Percentiles rank a stretch among this genome's conserved stretches.
Conservation (phyloP, 2,329 filamentous ascomycete species). For the Bipolaris victoriae region DNA sequence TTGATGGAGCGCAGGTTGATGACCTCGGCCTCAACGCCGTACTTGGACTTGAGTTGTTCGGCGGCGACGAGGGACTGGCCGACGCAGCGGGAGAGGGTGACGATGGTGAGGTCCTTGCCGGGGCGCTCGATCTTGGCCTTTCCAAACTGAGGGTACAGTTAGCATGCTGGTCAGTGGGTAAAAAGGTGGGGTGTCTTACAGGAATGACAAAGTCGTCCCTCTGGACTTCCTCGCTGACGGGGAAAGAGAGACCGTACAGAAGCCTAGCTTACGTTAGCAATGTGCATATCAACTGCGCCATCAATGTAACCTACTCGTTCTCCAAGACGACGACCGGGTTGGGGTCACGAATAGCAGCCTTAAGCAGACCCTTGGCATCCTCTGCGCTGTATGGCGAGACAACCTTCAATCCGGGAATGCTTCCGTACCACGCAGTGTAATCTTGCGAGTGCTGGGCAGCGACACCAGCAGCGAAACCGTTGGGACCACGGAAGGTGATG, state of each 20-base stretch:
- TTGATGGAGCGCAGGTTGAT: constrained; percentile 98
- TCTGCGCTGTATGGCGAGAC: constrained; percentile 95
- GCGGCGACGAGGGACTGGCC: constrained; percentile 89
- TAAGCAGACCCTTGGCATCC: constrained; percentile 96
- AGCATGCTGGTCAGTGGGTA: constrained; percentile 7
- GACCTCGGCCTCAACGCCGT: constrained; percentile 93
- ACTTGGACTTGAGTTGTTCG: constrained; percentile 92
- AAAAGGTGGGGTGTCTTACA: constrained; percentile 41
- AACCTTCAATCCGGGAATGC: constrained; percentile 96
- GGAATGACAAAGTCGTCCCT: constrained; percentile 96
- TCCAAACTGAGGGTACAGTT: constrained; percentile 66
- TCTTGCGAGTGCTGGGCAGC: constrained; percentile 98
- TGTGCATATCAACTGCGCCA: neutral
- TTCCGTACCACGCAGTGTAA: constrained; percentile 98
- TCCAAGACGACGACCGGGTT: constrained; percentile 83
- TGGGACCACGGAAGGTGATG: constrained; percentile 98
- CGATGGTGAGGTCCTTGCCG: constrained; percentile 95
- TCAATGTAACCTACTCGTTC: constrained; percentile 53
- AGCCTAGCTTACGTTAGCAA: constrained; percentile 56
- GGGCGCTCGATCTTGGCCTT: constrained; percentile 99
- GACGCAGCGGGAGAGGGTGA: constrained; percentile 92
- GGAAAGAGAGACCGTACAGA: constrained; percentile 91
- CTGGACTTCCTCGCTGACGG: constrained; percentile 96
- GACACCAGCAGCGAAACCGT: constrained; percentile 96
- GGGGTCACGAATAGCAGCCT: constrained; percentile 96